Evolutionary conservation across 2,329 filamentous ascomycete genomes (phyloP).

Genomic region (Colletotrichum navitas): DNA sequence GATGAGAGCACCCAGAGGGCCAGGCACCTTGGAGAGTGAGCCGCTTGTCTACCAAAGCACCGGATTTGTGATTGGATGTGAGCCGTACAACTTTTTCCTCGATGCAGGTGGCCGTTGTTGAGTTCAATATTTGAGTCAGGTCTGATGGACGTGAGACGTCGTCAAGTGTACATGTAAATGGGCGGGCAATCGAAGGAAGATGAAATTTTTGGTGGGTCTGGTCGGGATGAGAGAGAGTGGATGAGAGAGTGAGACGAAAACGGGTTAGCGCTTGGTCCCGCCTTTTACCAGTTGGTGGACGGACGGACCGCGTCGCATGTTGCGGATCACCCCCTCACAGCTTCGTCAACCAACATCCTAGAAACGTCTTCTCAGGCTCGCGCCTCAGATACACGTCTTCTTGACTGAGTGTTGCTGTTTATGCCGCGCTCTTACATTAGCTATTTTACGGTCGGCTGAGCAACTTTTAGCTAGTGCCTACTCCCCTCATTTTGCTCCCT

Average conservation of each 20-base stretch:
- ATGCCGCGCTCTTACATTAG: not conserved
- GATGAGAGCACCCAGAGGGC: not conserved
- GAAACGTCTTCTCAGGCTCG: not conserved
- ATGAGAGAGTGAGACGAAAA: conserved; percentile 4
- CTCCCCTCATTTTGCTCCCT: not conserved
- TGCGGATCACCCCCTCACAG: conserved; percentile 1
- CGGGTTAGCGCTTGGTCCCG: conserved; percentile 8
- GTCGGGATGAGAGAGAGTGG: conserved; percentile 3
- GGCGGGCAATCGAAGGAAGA: not conserved
- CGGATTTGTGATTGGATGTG: not conserved
- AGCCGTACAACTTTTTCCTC: too few species aligned
- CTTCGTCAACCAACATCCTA: too few species aligned
- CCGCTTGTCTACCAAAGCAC: not conserved
- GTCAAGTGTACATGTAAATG: conserved; percentile 22
- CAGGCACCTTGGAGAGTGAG: not conserved
- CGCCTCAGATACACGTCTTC: not conserved
- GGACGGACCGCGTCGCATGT: not conserved
- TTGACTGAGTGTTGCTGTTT: not conserved
- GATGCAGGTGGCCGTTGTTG: not conserved
- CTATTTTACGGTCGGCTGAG: too few species aligned
- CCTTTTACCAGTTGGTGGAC: not conserved
- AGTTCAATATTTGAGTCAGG: not conserved
- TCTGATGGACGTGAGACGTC: conserved; percentile 1
- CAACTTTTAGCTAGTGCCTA: not conserved
- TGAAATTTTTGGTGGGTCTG: conserved; percentile 40